These are phyloP conservation scores for Zostera marina DNA, from an alignment of 116 monocot genomes.

Conservation along the genomic window DNA sequence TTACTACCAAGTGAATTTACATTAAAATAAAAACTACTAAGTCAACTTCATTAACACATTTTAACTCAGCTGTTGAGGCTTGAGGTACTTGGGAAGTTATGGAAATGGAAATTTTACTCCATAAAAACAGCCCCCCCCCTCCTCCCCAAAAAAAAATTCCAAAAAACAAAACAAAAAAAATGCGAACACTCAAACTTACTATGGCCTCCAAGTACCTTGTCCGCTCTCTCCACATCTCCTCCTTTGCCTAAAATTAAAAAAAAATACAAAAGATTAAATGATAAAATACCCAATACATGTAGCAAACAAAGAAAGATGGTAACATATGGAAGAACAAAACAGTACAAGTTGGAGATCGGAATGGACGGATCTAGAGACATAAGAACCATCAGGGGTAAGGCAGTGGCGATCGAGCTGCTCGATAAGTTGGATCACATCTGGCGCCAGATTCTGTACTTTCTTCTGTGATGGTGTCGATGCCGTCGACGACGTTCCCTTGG, in stretches of 20 bases:
- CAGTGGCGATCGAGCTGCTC: conserved; percentile 95
- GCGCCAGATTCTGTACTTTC: conserved; percentile 22
- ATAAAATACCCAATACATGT: too few species aligned
- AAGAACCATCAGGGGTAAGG: conserved; percentile 77
- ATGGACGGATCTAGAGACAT: conserved; percentile 56
- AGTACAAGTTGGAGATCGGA: conserved; percentile 69
- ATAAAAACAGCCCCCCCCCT: too few species aligned
- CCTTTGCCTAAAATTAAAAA: conserved; percentile 8
- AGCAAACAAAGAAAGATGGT: not conserved
- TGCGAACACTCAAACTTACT: not conserved
- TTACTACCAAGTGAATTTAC: too few species aligned
- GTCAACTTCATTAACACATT: too few species aligned
- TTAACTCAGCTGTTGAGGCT: too few species aligned
- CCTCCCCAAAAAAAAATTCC: too few species aligned
- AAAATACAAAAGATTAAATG: not conserved
- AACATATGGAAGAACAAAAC: conserved; percentile 1
- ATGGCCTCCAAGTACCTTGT: conserved; percentile 19
- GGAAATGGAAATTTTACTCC: too few species aligned
- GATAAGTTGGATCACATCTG: conserved; percentile 55
- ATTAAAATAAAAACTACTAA: too few species aligned
- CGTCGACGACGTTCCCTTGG: conserved; percentile 19
- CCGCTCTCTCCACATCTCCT: conserved; percentile 26
- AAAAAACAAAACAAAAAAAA: not conserved
- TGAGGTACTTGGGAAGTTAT: too few species aligned
- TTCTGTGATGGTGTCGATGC: conserved; percentile 4